Evolutionary conservation across 2,329 filamentous ascomycete species (phyloP), one percentile per base, ranked within the genome.

Genomic region (Aureobasidium sp.): DNA sequence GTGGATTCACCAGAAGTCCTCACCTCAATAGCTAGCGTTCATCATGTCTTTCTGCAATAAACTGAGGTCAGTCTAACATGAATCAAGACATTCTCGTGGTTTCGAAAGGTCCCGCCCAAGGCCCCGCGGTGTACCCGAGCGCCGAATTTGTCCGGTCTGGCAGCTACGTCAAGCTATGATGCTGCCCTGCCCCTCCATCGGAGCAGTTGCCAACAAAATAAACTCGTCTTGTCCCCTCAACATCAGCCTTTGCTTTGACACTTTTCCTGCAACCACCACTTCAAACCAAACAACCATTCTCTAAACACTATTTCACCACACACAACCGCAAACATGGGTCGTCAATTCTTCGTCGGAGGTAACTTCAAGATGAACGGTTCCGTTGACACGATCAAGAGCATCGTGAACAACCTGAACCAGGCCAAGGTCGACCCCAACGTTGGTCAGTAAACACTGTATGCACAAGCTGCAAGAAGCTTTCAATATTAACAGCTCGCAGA

Each of bases 311-410:
- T 42, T 36, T 29, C 13, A n/a, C 36, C 36, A 39, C 41, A 46
- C 47, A 50, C 29, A 52, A 41, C 57, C 61, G 68, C 69, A 70
- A 71, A 64, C 66, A 76, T 76, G 74, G 68, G 69, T 66, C 74
- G 74, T 65, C 73, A 75, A 73, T 76, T 76, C 72, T 76, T 76
- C 68, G 74, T 76, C 65, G 92, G 92, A 78, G 92, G 92, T 76
- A 99, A 99, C 88, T 97, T 97, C 83, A 97, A 99, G 85, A 97
- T 97, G 92, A 99, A 99, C 83, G 93, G 94, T 77, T 90, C 90
- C 71, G 83, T 88, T 76, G 85, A 90, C 79, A 87, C 87, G 81
- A 92, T 96, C 82, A 93, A 90, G 79, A 83, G 88, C 71, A 97
- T 99, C 79, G 86, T 97, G 76, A 80, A 87, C 66, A 88, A 92